Base-by-base conservation (phyloP, 2,329 filamentous ascomycete genomes). In the Dendrostoma leiphaemia region DNA sequence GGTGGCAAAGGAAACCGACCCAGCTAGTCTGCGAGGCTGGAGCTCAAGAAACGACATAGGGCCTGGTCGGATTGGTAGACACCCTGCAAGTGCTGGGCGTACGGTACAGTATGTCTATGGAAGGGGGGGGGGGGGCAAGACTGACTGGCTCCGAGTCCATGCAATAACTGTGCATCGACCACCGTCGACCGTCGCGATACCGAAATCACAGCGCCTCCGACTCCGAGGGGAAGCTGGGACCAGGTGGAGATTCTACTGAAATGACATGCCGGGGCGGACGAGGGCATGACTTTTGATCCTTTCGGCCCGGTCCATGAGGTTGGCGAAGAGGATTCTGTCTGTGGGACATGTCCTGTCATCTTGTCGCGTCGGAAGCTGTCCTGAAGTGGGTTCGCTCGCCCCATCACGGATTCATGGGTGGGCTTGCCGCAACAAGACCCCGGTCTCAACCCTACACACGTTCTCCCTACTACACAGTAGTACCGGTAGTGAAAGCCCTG, bases 291-390 rank as follows among this genome's bases (percentile, higher is more conserved):
- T 40, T 21, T n/a, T 24, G 26, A 40, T 40, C 26, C 35, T 40
- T 49, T 40, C 47, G 47, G 47, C 24, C 47, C 47, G 35, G 35
- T 40, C 47, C 47, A 49, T 23, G 47, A 38, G 47, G 26, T 41
- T 19, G 26, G 15, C 41, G 13, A 29, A 40, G 23, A 29, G 24
- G 26, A 15, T 40, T 17, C 37, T 49, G 24, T n/a, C 8, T 31
- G 47, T 32, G 47, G 47, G 45, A 38, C 8, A 35, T 28, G 34
- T 46, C 23, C 44, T 46, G 47, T 41, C 47, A 49, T 49, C 47
- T 40, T 41, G 47, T 31, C 19, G 47, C 29, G 35, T 29, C 31
- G 34, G 12, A 49, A 31, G 35, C 24, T 29, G 47, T 19, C 26
- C 23, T 40, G 35, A 21, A 32, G 19, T 23, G 28, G 26, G 29